These are phyloP conservation scores for Phaeosphaeria sp. DNA, from an alignment of 2,329 filamentous ascomycete genomes.

Conservation along the genomic window DNA sequence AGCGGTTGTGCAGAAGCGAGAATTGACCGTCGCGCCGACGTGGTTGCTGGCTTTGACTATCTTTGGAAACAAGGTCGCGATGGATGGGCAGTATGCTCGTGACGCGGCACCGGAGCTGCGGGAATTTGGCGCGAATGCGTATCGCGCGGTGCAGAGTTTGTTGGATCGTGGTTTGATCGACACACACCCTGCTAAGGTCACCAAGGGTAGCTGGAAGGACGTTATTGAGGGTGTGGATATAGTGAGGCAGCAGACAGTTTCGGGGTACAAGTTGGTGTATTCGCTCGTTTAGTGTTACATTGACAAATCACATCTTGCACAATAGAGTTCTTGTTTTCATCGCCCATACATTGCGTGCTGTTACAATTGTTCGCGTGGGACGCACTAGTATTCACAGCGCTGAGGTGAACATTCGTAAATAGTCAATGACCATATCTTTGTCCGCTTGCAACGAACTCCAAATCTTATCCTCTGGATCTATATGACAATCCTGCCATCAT, in stretches of 20 bases:
- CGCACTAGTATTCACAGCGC: too few species aligned
- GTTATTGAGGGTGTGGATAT: slow-evolving; percentile 6
- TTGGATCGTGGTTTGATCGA: slow-evolving; percentile 1
- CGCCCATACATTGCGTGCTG: too few species aligned
- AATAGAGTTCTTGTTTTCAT: too few species aligned
- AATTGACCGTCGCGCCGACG: slow-evolving; percentile 11
- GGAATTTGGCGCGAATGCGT: slow-evolving; percentile 3
- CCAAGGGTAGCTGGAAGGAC: not conserved
- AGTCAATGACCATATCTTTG: too few species aligned
- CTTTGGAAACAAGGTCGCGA: slow-evolving; percentile 14
- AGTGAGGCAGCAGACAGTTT: slow-evolving; percentile 4
- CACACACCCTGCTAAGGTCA: slow-evolving; percentile 7
- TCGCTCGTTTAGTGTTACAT: too few species aligned
- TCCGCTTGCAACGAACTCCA: too few species aligned
- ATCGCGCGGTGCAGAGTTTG: slow-evolving; percentile 6
- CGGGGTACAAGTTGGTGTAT: slow-evolving; percentile 6
- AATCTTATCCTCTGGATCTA: too few species aligned
- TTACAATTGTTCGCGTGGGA: too few species aligned
- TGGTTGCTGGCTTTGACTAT: slow-evolving; percentile 22
- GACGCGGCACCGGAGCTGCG: not conserved
- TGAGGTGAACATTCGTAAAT: too few species aligned
- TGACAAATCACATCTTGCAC: too few species aligned
- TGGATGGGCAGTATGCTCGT: slow-evolving; percentile 8
- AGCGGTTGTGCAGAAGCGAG: slow-evolving; percentile 7
- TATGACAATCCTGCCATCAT: too few species aligned